These are phyloP conservation scores for Corymbia citriodora DNA, from an alignment of 441 rosid species.

Conservation along the genomic window DNA sequence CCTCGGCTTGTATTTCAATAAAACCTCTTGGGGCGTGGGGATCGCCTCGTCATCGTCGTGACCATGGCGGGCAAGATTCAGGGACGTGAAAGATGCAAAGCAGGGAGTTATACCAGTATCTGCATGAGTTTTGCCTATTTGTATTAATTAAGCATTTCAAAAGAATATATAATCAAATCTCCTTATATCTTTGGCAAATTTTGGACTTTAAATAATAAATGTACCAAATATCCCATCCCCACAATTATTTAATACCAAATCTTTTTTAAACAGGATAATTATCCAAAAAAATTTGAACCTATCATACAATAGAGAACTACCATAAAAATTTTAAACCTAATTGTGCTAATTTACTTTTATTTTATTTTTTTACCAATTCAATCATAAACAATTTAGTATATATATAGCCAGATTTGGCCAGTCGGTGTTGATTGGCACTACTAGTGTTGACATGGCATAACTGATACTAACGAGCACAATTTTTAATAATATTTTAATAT, in stretches of 20 bases:
- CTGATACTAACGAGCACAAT: too few relatives aligned
- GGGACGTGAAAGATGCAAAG: background rate
- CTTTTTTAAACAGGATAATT: rapidly evolving
- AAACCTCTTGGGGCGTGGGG: background rate
- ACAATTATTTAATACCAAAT: background rate
- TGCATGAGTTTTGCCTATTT: background rate
- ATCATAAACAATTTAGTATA: too few relatives aligned
- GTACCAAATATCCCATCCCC: background rate
- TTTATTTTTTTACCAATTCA: too few relatives aligned
- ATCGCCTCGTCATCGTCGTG: rapidly evolving
- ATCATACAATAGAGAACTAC: rapidly evolving
- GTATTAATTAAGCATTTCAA: background rate
- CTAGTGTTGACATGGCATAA: too few relatives aligned
- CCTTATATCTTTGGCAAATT: background rate
- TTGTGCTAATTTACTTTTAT: too few relatives aligned
- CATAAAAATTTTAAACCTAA: too few relatives aligned
- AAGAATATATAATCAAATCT: background rate
- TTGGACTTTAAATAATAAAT: background rate
- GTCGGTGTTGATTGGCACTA: too few relatives aligned
- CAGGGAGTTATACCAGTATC: background rate
- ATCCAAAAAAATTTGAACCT: rapidly evolving
- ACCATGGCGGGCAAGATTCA: background rate
- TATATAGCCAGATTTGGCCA: too few relatives aligned
- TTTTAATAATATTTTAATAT: too few relatives aligned
- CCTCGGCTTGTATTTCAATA: too few relatives aligned